Base-by-base conservation (phyloP, 768 basidiomycete genomes). In the Amanita pseudoporphyria region DNA sequence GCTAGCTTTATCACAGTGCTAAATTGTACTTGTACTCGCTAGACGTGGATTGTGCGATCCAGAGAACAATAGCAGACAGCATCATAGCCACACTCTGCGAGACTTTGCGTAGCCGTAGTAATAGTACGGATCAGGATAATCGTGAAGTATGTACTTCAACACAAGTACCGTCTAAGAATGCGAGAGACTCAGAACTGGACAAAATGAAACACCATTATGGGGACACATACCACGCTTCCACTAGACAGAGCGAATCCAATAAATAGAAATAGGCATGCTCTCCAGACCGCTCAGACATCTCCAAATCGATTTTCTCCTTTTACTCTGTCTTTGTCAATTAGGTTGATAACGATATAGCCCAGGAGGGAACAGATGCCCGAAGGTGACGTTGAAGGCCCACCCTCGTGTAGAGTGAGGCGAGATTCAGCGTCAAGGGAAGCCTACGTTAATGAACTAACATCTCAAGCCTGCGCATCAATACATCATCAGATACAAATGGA, bases 211-310 rank as follows among this genome's bases (percentile, higher is more conserved):
- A 39, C 44, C 47, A 44, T 45, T 18, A 14, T 14, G 28, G 1
- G 14, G 6, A 14, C 5, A 80, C 93, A 58, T 60, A 97, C 94
- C 62, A 96, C 80, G 60, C 92, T 94, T 44, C 95, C 96, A n/a
- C 96, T 39, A 98, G 63, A 0, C 96, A 98, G 64, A 0, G 95
- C 93, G 59, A 99, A 96, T 1, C 95, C 95, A 52, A 97, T 76
- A 66, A 99, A 99, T 53, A 98, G 64, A 60, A 96, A 81, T 55
- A 96, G 67, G 28, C 94, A 70, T 5, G 95, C 95, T 54, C 88
- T 73, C 91, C 92, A 96, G 14, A 96, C 91, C 3, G 90, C 86
- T 1, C 82, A 70, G 0, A 87, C 73, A 58, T 92, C 87, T 3
- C 87, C 87, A 59, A 84, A 88, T 0, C 79, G 78, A 51, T 85